Evolutionary conservation across 805 yeast genomes (phyloP), one percentile per base, ranked within the genome.

Genomic region (Wickerhamiella brachini): DNA sequence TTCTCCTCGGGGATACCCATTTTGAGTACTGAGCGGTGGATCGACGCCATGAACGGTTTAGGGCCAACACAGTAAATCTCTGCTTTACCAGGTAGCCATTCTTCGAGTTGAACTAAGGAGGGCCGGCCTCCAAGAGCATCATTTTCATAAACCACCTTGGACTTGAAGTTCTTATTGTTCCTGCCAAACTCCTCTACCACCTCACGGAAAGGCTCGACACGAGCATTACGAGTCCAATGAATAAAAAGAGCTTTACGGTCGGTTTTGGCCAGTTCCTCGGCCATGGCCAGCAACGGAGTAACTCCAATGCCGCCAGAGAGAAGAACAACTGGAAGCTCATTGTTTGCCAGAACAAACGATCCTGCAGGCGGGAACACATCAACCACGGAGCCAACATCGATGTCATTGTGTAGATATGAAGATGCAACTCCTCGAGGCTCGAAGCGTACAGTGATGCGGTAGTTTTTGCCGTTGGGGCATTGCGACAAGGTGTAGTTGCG

Each of bases 241-340:
- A 63, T 57, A 46, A 73, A 57, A 8, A 54, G 57, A n/a, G 71
- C 71, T 3, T 56, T 50, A 50, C 65, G 64, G 7, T 65, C 68
- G 26, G 62, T 64, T 10, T 53, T 53, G 47, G 67, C 60, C 24
- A 47, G 23, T 7, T 59, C 48, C 58, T 77, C 77, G 18, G 72
- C 60, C 60, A 80, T 73, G 6, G 85, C 69, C 34, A 81, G 57
- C 31, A 78, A 51, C 34, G 88, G 87, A 5, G 87, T 82, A 48
- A 78, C 76, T 54, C 86, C 87, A 51, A 79, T 78, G 49, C 87
- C 88, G 46, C 80, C 83, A 20, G 78, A 71, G 50, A 79, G 65
- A 26, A 80, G 62, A 1, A 73, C 68, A 20, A 70, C 60, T 23
- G 71, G 69, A 41, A 61, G 51, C 20, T 61, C 62, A 4, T 26